Evolutionary conservation across 176 grass and related monocot genomes (phyloP), one percentile per base, ranked within the genome.

Genomic region (Ensete ventricosum): DNA sequence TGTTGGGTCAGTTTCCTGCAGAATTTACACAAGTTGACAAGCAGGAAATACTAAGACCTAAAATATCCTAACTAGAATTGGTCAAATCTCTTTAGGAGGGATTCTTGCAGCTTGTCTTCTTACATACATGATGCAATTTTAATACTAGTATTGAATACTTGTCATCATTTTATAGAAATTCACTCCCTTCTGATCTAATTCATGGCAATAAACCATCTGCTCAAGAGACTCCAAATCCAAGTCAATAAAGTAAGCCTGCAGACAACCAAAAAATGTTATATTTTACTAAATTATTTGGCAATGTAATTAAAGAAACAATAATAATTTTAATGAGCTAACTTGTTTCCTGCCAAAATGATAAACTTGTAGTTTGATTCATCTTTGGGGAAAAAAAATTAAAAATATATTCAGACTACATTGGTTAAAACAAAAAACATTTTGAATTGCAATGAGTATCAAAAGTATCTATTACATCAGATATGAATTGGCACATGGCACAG

Each of bases 221-320:
- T 82, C 69, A 23, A 93, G 80, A 85, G 90, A 90, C 78, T 98
- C 93, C 78, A 93, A 82, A 84, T 93, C 94, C 9, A 98, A 80
- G 76, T 93, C 90, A 79, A 98, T 74, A 58, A 93, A 93, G n/a
- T n/a, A n/a, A n/a, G 83, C 85, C 90, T 98, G 54, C 76, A 76
- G 23, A 74, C 12, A 55, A 29, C 48, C 57, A 82, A 17, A 62
- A 24, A 57, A 80, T 17, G 55, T 75, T 6, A 23, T 14, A 14
- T 29, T 3, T 14, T 14, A 12, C 53, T 9, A 55, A 74, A 74
- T 69, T 48, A 17, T 16, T 16, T 16, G 8, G 48, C 1, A 69
- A 43, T 17, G n/a, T 60, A n/a, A 17, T n/a, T 60, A 17, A 14
- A 60, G 57, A 60, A 16, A 60, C 6, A 17, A 17, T 0, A 60